Evolutionary conservation across 495 filamentous ascomycete genomes (phyloP).

Genomic region (Lasiosphaeris hirsuta): DNA sequence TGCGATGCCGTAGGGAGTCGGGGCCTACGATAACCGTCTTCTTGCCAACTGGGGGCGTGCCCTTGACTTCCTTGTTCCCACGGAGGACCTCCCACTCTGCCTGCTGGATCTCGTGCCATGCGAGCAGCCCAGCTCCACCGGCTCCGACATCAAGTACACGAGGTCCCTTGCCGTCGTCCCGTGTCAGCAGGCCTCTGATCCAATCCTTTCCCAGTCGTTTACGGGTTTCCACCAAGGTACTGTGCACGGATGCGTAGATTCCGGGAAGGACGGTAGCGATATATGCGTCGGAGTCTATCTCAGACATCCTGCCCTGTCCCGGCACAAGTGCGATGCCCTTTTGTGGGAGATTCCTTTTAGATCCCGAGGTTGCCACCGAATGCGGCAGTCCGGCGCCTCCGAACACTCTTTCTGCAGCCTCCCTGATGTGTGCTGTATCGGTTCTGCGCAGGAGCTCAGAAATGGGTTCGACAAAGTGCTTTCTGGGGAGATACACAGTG

Average conservation of each 20-base stretch:
- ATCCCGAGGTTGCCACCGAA: constrained; percentile 49
- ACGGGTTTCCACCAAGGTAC: constrained; percentile 75
- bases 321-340: constrained; percentile 67
- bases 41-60: constrained; percentile 41
- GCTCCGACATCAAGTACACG: constrained; percentile 80
- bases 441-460: constrained; percentile 60
- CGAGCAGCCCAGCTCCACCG: constrained; percentile 78
- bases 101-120: constrained; percentile 77
- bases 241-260: constrained; percentile 70
- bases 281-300: constrained; percentile 85
- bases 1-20: constrained; percentile 63
- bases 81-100: constrained; percentile 72
- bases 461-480: constrained; percentile 64
- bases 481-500: constrained; percentile 67
- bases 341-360: constrained; percentile 51
- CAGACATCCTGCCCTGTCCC: constrained; percentile 66
- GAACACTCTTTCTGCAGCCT: constrained; percentile 64
- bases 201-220: constrained; percentile 80
- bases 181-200: constrained; percentile 64
- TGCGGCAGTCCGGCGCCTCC: constrained; percentile 72
- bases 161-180: constrained; percentile 62
- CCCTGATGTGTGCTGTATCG: constrained; percentile 67
- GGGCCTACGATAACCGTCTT: constrained; percentile 51
- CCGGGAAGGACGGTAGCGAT: constrained; percentile 76
- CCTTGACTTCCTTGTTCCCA: constrained; percentile 43